phyloP scores from a whole-genome alignment of 345 rosid species.

The Iberis pinnata region DNA sequence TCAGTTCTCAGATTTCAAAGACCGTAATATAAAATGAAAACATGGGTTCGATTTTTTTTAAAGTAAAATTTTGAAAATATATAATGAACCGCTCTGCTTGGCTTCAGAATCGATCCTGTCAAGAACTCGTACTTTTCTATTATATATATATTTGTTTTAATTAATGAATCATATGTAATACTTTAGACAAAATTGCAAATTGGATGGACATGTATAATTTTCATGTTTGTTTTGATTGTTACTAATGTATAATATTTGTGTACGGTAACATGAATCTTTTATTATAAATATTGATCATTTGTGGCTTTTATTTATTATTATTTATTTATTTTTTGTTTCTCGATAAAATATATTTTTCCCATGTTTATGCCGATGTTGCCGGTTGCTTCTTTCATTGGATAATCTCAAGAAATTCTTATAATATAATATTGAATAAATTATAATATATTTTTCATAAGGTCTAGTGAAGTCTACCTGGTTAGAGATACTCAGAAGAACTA shows the following conservation, averaged over 20 bases:
- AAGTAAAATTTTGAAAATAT: no score
- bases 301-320: not conserved
- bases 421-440: slow-evolving; percentile 20
- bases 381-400: slow-evolving; percentile 30
- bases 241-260: slow-evolving; percentile 8
- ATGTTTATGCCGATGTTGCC: slow-evolving; percentile 28
- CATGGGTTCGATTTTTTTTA: no score
- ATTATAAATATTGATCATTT: not conserved
- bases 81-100: no score
- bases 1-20: no score
- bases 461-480: slow-evolving; percentile 21
- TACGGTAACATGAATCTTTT: slow-evolving; percentile 21
- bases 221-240: slow-evolving; percentile 15
- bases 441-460: not conserved
- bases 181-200: slow-evolving; percentile 20
- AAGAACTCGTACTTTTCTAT: no score
- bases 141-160: slow-evolving; percentile 4
- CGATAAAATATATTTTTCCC: slow-evolving; percentile 16
- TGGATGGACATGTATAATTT: no score
- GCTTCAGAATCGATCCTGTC: no score
- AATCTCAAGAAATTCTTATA: slow-evolving; percentile 21
- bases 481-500: not conserved
- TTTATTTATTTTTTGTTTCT: slow-evolving; percentile 16
- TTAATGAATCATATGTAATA: slow-evolving; percentile 9
- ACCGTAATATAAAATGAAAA: no score